phyloP scores from a whole-genome alignment of 1,284 basidiomycete species.

The Coriolopsis trogii region DNA sequence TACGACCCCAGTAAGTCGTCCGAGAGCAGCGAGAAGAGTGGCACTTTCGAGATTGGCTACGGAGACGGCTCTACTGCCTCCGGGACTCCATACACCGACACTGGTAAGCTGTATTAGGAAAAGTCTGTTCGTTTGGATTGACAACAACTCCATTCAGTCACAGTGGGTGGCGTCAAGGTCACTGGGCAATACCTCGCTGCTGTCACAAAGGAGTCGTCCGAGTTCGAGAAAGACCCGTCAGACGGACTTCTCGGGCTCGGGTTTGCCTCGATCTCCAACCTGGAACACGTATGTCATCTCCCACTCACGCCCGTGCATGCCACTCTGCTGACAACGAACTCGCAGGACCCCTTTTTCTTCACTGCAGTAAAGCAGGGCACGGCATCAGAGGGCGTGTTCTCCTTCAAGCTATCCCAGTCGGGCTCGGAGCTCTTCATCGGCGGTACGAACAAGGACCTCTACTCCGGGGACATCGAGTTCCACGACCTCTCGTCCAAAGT shows the following conservation, averaged over 20 bases:
- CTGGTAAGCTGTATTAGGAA: conserved; percentile 26
- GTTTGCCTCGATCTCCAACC: conserved; percentile 35
- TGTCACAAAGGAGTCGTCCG: conserved; percentile 31
- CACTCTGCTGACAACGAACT: neutral
- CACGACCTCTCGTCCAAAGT: conserved; percentile 28
- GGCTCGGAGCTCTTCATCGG: conserved; percentile 55
- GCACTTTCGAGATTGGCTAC: conserved; percentile 48
- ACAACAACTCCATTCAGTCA: neutral
- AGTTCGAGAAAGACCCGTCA: conserved; percentile 28
- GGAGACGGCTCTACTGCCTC: conserved; percentile 59
- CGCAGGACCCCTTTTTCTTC: conserved; percentile 35
- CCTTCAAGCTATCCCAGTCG: conserved; percentile 46
- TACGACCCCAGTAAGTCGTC: conserved; percentile 40
- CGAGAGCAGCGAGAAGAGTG: conserved; percentile 33
- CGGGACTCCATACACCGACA: conserved; percentile 54
- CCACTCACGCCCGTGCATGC: neutral
- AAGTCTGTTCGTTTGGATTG: neutral
- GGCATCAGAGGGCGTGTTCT: conserved; percentile 40
- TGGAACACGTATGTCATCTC: conserved; percentile 10
- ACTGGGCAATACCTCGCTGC: conserved; percentile 34
- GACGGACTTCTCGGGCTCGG: conserved; percentile 37
- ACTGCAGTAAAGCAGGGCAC: conserved; percentile 34
- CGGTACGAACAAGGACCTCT: conserved; percentile 40
- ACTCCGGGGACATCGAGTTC: conserved; percentile 42
- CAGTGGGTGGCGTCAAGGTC: conserved; percentile 22